Evolutionary conservation across 2,329 filamentous ascomycete species (phyloP), one percentile per base, ranked within the genome.

Genomic region (Cyphellophora attinorum): DNA sequence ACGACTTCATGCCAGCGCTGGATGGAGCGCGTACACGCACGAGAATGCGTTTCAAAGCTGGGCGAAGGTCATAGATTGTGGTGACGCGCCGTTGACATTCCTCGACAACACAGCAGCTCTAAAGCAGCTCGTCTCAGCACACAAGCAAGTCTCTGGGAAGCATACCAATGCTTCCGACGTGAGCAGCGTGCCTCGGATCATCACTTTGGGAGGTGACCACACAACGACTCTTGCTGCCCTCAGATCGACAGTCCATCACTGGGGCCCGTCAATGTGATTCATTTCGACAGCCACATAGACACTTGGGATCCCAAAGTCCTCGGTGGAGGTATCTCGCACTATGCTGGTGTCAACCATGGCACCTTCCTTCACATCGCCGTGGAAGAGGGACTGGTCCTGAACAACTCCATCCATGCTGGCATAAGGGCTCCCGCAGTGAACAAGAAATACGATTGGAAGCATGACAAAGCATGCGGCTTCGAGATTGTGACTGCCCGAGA

Each of bases 351-450:
- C 19, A 72, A 73, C 37, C 69, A 74, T 40, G 69, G 70, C 16
- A 74, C 70, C 0, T 74, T 72, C 47, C 52, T 73, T 11, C 68
- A 73, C 40, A 65, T 72, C 31, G 70, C 70, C 2, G 67, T 72
- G 40, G 70, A 74, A 50, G 70, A 74, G 55, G 70, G 69, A 1
- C 52, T 75, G 36, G 63, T 74, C 37, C 57, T 58, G 13, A 73
- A 74, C 41, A 61, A 61, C 3, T 73, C 69, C 0, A 65, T 72
- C 5, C 70, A 74, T 46, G 71, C 70, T 11, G 71, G 71, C 0
- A 74, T 74, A 37, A 58, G 71, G 41, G 70, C 64, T 5, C 69
- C 70, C 3, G 52, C 70, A 5, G 42, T 55, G n/a, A 64, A 68
- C 25, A 61, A 55, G 15, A 68, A 69, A 45, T 58, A 57, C 6